phyloP scores from a whole-genome alignment of 768 basidiomycete genomes.

The Hypholoma sublateritium region DNA sequence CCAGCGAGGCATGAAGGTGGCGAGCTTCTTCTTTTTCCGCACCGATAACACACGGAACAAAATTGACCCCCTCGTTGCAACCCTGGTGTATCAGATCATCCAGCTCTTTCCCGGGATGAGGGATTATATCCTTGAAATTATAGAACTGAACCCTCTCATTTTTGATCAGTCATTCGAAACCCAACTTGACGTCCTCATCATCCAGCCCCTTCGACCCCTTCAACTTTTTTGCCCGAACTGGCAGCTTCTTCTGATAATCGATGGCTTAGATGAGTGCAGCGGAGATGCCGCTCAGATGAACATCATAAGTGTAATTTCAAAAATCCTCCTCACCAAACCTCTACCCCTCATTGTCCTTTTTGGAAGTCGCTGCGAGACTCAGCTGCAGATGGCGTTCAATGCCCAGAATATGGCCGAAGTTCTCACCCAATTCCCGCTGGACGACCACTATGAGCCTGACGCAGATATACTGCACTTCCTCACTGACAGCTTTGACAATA shows the following conservation, averaged over 20 bases:
- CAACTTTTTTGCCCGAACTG: too few species aligned
- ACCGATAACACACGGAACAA: too few species aligned
- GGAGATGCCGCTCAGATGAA: not conserved
- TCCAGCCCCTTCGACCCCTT: constrained; percentile 1
- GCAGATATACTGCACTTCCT: constrained; percentile 8
- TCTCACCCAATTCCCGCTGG: not conserved
- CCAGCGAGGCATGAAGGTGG: too few species aligned
- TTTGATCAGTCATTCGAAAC: too few species aligned
- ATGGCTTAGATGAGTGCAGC: constrained; percentile 25
- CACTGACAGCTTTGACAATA: not conserved
- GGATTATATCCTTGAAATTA: too few species aligned
- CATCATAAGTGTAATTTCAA: not conserved
- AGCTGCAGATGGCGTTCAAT: not conserved
- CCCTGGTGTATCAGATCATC: too few species aligned
- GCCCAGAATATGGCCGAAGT: not conserved
- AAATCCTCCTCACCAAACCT: not conserved
- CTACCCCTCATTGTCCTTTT: constrained; percentile 9
- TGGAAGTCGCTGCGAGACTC: constrained; percentile 10
- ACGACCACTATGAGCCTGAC: not conserved
- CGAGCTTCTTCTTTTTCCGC: too few species aligned
- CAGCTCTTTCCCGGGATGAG: too few species aligned
- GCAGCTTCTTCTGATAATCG: constrained; percentile 6
- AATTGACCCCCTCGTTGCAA: too few species aligned
- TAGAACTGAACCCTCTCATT: too few species aligned
- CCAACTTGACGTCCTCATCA: not conserved